Evolutionary conservation across 768 basidiomycete species (phyloP).

Genomic region (Suillus tomentosus): DNA sequence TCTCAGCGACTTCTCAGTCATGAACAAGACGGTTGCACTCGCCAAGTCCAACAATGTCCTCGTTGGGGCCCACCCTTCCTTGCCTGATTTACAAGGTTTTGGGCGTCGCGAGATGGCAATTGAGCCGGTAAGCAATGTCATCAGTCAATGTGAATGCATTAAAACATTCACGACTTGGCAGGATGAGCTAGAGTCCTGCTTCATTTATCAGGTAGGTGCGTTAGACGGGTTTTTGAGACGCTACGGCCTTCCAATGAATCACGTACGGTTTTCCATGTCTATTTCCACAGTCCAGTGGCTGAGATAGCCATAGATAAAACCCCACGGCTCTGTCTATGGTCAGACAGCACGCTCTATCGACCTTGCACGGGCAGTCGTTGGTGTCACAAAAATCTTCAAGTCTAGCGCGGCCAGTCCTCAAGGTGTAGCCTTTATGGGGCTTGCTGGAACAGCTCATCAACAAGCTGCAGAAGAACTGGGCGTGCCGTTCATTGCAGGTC

Average conservation of each 20-base stretch:
- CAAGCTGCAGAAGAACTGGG: constrained; percentile 52
- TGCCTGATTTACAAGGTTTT: constrained; percentile 65
- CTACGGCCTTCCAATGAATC: constrained; percentile 54
- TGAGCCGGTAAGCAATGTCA: constrained; percentile 45
- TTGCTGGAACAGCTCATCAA: constrained; percentile 67
- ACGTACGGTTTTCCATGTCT: constrained; percentile 41
- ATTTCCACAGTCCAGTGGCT: not conserved
- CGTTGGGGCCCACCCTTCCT: constrained; percentile 69
- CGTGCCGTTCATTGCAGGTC: constrained; percentile 64
- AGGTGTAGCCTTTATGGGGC: constrained; percentile 57
- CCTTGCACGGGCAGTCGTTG: constrained; percentile 56
- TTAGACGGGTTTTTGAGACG: constrained; percentile 58
- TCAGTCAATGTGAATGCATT: not conserved
- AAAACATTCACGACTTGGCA: constrained; percentile 22
- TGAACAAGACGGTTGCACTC: constrained; percentile 60
- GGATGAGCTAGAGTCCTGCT: constrained; percentile 58
- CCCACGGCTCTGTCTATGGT: constrained; percentile 63
- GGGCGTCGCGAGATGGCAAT: constrained; percentile 67
- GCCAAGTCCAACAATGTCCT: constrained; percentile 58
- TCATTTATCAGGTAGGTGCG: constrained; percentile 71
- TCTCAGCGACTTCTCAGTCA: constrained; percentile 59
- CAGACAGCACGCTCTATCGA: constrained; percentile 57
- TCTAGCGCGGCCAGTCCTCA: constrained; percentile 22
- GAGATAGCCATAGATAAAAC: constrained; percentile 46
- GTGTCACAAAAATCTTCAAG: constrained; percentile 54